A percentile compares a stretch with the other conserved stretches of the same genome.
Evolutionary conservation across 2,329 filamentous ascomycete species (phyloP).

Genomic region (Mycosphaerella arachidis): DNA sequence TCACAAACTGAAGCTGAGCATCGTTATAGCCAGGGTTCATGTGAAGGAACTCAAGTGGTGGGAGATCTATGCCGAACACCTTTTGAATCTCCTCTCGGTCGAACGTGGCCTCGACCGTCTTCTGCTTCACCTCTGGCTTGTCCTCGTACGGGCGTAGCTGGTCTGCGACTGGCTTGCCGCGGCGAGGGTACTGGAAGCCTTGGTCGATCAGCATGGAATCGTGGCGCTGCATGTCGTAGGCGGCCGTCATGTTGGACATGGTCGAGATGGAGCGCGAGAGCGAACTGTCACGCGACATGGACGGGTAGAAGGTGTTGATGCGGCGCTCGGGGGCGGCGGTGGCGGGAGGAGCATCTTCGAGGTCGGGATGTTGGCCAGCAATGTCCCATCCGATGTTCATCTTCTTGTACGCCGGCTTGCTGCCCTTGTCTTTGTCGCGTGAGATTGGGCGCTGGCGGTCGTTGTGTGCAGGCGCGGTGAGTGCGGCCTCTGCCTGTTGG

Average conservation of each 20-base stretch:
- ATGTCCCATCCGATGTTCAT: conserved; percentile 21
- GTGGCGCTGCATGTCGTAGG: conserved; percentile 17
- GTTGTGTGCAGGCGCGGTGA: conserved; percentile 14
- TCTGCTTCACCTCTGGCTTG: conserved; percentile 26
- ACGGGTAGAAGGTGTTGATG: conserved; percentile 30
- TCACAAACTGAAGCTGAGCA: conserved; percentile 44
- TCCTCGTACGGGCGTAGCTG: conserved; percentile 25
- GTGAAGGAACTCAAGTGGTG: conserved; percentile 39
- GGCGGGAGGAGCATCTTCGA: conserved; percentile 7
- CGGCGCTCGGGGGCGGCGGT: conserved; percentile 24
- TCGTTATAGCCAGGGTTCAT: conserved; percentile 31
- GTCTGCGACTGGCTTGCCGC: conserved; percentile 2
- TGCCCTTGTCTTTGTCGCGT: conserved; percentile 15
- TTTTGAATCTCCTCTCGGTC: conserved; percentile 33
- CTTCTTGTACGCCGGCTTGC: conserved; percentile 26
- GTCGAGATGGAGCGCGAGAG: conserved; percentile 27
- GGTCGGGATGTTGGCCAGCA: conserved; percentile 7
- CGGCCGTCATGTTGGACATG: conserved; percentile 24
- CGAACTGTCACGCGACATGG: conserved; percentile 23
- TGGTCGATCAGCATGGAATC: conserved; percentile 16
- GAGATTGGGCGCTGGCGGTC: conserved; percentile 18
- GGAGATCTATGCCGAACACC: conserved; percentile 40
- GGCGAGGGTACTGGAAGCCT: conserved; percentile 30
- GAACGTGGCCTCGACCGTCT: conserved; percentile 29
- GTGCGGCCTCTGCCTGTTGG: conserved; percentile 27